Evolutionary conservation across 148 eudicot genomes (phyloP).

Genomic region (Rhododendron vialii): DNA sequence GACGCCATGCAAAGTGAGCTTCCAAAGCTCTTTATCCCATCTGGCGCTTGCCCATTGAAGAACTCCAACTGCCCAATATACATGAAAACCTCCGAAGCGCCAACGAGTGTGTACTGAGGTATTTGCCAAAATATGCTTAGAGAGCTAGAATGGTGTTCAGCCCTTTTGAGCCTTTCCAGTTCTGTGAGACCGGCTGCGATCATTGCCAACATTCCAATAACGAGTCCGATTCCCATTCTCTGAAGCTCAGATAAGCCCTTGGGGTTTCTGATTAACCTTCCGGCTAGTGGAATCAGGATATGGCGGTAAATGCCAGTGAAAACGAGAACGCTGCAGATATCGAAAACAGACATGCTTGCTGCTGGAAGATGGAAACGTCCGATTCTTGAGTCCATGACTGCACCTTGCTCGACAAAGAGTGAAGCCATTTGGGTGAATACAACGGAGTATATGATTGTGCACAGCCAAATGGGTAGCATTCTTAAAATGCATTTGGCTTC

Average conservation of each 20-base stretch:
- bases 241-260: slow-evolving; percentile 78
- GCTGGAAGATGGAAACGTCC: slow-evolving; percentile 64
- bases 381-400: slow-evolving; percentile 52
- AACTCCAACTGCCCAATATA: slow-evolving; percentile 87
- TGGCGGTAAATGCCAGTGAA: slow-evolving; percentile 62
- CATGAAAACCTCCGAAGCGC: slow-evolving; percentile 89
- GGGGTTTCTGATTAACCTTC: slow-evolving; percentile 49
- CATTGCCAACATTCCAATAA: slow-evolving; percentile 73
- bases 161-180: slow-evolving; percentile 43
- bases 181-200: slow-evolving; percentile 73
- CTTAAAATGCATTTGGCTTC: slow-evolving; percentile 88
- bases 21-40: slow-evolving; percentile 88
- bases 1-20: slow-evolving; percentile 95
- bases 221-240: slow-evolving; percentile 74
- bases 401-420: slow-evolving; percentile 92
- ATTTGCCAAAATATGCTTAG: slow-evolving; percentile 76
- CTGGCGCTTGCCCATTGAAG: slow-evolving; percentile 85
- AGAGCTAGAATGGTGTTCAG: slow-evolving; percentile 25
- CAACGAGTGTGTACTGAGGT: slow-evolving; percentile 78
- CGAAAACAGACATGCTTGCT: slow-evolving; percentile 83
- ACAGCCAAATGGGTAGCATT: slow-evolving; percentile 80
- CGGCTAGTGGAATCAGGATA: slow-evolving; percentile 52
- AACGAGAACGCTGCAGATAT: slow-evolving; percentile 66
- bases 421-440: slow-evolving; percentile 98
- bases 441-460: slow-evolving; percentile 86